A percentile compares a stretch with the other conserved stretches of the same genome.
These are phyloP conservation scores for Colletotrichum australisinense DNA, from an alignment of 2,329 filamentous ascomycete species.

Conservation along the genomic window DNA sequence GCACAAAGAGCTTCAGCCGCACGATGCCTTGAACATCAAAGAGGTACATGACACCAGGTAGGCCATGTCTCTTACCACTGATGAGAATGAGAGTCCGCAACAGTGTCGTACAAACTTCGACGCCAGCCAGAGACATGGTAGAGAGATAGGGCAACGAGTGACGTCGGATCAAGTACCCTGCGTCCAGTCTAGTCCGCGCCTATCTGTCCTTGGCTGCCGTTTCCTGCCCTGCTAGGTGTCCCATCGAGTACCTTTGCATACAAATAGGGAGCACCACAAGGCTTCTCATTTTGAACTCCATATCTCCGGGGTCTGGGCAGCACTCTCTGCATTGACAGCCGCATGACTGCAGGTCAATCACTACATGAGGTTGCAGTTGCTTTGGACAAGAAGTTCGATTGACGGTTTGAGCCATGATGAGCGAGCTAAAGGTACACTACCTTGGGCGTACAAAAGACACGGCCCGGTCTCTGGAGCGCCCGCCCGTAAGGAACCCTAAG, in stretches of 20 bases:
- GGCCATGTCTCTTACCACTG: background rate
- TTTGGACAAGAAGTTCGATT: background rate
- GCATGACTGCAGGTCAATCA: background rate
- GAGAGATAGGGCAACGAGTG: background rate
- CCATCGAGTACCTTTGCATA: background rate
- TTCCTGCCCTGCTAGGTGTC: background rate
- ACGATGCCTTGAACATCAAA: background rate
- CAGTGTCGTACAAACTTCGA: background rate
- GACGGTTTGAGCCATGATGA: background rate
- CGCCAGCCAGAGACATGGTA: background rate
- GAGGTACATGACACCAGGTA: background rate
- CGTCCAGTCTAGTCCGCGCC: background rate
- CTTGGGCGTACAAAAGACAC: background rate
- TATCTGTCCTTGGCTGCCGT: background rate
- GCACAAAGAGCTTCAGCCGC: background rate
- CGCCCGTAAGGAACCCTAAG: constrained; percentile 5
- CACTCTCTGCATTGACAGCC: background rate
- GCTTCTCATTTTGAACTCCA: background rate
- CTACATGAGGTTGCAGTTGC: background rate
- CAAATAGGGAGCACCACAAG: too few species aligned
- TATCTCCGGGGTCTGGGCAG: background rate
- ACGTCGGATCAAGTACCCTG: constrained; percentile 27
- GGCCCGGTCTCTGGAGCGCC: background rate
- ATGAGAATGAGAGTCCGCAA: background rate
- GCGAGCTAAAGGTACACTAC: background rate